Evolutionary conservation across 1,139 yeast species (phyloP).

Genomic region (Geotrichum cucujoidarum): DNA sequence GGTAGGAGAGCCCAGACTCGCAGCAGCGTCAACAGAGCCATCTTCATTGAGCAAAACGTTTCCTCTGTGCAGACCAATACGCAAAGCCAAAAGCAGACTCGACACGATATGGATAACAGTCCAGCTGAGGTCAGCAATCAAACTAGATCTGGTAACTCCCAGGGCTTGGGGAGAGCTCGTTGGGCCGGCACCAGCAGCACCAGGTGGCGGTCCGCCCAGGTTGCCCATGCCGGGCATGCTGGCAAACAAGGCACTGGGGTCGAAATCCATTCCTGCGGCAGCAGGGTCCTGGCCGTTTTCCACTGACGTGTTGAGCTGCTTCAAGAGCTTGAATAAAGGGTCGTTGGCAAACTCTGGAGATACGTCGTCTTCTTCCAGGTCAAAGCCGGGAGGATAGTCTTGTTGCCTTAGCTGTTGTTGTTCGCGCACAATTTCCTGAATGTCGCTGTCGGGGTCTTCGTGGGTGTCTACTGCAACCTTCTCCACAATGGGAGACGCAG

Average conservation of each 20-base stretch:
- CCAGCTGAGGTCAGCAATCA: constrained; percentile 13
- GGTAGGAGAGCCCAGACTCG: neutral
- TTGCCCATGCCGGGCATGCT: constrained; percentile 18
- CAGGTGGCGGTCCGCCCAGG: constrained; percentile 4
- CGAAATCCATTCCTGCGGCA: constrained; percentile 8
- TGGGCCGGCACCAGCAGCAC: neutral
- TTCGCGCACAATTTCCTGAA: constrained; percentile 11
- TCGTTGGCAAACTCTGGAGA: constrained; percentile 19
- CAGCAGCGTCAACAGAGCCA: constrained; percentile 4
- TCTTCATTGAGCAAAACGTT: constrained; percentile 1
- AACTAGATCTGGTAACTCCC: constrained; percentile 3
- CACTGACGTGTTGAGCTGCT: constrained; percentile 12
- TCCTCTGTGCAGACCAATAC: constrained; percentile 11
- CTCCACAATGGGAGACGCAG: no score
- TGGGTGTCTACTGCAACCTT: neutral
- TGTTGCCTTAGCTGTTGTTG: neutral
- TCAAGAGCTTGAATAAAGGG: constrained; percentile 18
- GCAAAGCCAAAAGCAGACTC: constrained; percentile 12
- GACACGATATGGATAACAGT: constrained; percentile 12
- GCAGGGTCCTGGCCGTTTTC: constrained; percentile 2
- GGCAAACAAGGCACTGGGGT: constrained; percentile 16
- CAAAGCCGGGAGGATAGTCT: constrained; percentile 10
- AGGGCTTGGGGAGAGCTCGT: constrained; percentile 5
- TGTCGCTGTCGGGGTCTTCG: constrained; percentile 17
- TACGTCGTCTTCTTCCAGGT: constrained; percentile 16